These are phyloP conservation scores for Thelonectria olida DNA, from an alignment of 2,329 filamentous ascomycete species.

Conservation along the genomic window DNA sequence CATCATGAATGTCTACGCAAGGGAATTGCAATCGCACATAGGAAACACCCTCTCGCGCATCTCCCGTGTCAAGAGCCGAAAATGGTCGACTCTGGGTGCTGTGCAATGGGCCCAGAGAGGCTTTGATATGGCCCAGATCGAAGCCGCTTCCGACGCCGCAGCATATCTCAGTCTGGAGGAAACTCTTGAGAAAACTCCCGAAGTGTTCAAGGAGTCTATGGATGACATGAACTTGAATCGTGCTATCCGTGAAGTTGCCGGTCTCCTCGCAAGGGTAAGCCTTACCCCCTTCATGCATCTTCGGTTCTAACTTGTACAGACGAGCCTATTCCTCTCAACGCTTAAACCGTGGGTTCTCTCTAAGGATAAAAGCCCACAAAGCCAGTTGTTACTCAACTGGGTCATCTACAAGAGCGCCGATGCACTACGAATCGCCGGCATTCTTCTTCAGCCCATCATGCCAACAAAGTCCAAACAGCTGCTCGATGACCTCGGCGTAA, in stretches of 20 bases:
- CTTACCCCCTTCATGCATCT: background rate
- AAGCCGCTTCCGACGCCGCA: background rate
- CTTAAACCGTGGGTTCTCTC: slow-evolving; percentile 74
- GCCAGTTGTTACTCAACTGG: slow-evolving; percentile 58
- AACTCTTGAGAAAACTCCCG: slow-evolving; percentile 30
- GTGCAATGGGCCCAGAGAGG: slow-evolving; percentile 51
- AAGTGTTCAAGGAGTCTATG: slow-evolving; percentile 64
- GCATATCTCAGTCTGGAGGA: slow-evolving; percentile 40
- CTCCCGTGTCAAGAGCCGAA: slow-evolving; percentile 64
- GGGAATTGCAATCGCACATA: slow-evolving; percentile 77
- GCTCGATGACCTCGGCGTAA: slow-evolving; percentile 82
- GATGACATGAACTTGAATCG: slow-evolving; percentile 68
- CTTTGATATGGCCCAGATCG: slow-evolving; percentile 28
- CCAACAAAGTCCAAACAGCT: slow-evolving; percentile 77
- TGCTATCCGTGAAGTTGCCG: slow-evolving; percentile 73
- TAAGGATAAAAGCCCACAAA: slow-evolving; percentile 46
- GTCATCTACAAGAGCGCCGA: slow-evolving; percentile 79
- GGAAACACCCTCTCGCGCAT: slow-evolving; percentile 84
- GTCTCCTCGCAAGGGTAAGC: slow-evolving; percentile 66
- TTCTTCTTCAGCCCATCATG: slow-evolving; percentile 92
- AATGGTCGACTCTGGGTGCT: slow-evolving; percentile 72
- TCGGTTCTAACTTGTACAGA: slow-evolving; percentile 39
- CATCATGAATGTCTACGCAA: slow-evolving; percentile 81
- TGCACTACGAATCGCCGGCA: slow-evolving; percentile 79
- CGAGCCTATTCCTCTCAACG: slow-evolving; percentile 62